A percentile compares a stretch with the other conserved stretches of the same genome.
phyloP scores from a whole-genome alignment of 2,329 filamentous ascomycete species.

The Ophiosphaerella narmari region DNA sequence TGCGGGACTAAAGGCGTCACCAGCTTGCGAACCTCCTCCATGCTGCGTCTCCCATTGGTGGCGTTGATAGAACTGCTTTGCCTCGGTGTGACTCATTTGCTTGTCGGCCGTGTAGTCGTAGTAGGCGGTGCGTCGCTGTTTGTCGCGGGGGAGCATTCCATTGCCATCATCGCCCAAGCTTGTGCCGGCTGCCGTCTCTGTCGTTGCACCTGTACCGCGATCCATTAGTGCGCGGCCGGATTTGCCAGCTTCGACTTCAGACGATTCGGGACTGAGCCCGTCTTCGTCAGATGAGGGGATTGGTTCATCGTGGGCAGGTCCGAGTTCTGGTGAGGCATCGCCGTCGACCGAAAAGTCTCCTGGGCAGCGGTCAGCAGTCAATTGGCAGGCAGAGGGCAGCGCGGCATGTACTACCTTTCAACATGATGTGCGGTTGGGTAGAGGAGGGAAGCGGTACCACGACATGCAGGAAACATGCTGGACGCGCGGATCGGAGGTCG shows the following conservation, averaged over 20 bases:
- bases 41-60: constrained; percentile 69
- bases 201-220: constrained; percentile 23
- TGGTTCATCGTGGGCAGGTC: constrained; percentile 38
- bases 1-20: constrained; percentile 48
- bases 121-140: constrained; percentile 75
- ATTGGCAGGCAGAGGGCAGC: not conserved
- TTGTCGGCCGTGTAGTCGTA: constrained; percentile 95
- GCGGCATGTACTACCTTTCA: constrained; percentile 29
- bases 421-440: constrained; percentile 25
- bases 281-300: constrained; percentile 45
- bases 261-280: constrained; percentile 36
- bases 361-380: constrained; percentile 14
- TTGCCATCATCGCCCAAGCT: constrained; percentile 31
- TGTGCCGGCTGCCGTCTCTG: constrained; percentile 26
- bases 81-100: constrained; percentile 90
- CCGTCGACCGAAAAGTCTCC: constrained; percentile 38
- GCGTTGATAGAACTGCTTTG: constrained; percentile 93
- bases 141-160: constrained; percentile 54
- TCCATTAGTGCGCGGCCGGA: constrained; percentile 17
- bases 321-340: constrained; percentile 43
- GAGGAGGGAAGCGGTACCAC: constrained; percentile 14
- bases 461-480: constrained; percentile 6
- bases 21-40: constrained; percentile 48
- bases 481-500: constrained; percentile 9
- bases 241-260: constrained; percentile 29